Evolutionary conservation across 1,284 basidiomycete genomes (phyloP).

Genomic region (Marasmius fiardii): DNA sequence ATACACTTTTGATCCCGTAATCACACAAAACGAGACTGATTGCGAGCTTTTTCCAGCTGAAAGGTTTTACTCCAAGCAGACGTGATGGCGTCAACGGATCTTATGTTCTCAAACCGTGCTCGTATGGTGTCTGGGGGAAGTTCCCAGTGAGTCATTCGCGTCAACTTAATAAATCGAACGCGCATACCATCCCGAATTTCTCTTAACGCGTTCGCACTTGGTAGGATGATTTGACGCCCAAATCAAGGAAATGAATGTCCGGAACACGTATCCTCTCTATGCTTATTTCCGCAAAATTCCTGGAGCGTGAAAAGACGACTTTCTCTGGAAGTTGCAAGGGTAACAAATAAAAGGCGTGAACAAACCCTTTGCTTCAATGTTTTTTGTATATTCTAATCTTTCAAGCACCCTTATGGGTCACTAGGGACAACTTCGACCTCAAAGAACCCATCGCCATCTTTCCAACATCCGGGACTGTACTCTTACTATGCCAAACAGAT

Average conservation of each 20-base stretch:
- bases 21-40: too few relatives aligned
- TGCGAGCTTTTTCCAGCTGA: slow-evolving; percentile 4
- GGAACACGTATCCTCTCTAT: slow-evolving; percentile 99
- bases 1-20: too few relatives aligned
- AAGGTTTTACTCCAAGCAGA: slow-evolving; percentile 98
- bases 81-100: slow-evolving; percentile 99
- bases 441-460: slow-evolving; percentile 95
- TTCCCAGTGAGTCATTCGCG: slow-evolving; percentile 72
- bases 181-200: slow-evolving; percentile 3
- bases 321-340: slow-evolving; percentile 99
- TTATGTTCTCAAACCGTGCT: slow-evolving; percentile 98
- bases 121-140: slow-evolving; percentile 94
- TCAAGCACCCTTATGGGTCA: not conserved
- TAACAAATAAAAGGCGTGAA: slow-evolving; percentile 93
- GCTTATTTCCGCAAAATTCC: slow-evolving; percentile 92
- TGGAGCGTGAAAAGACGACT: slow-evolving; percentile 99
- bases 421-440: slow-evolving; percentile 86
- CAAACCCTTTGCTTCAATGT: not conserved
- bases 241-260: slow-evolving; percentile 94
- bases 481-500: slow-evolving; percentile 96
- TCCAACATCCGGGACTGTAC: slow-evolving; percentile 25
- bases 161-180: too few relatives aligned
- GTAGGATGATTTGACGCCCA: slow-evolving; percentile 87
- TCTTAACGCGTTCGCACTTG: not conserved
- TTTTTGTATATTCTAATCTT: not conserved